phyloP scores from a whole-genome alignment of 768 basidiomycete genomes.

The Auricularia sp. region DNA sequence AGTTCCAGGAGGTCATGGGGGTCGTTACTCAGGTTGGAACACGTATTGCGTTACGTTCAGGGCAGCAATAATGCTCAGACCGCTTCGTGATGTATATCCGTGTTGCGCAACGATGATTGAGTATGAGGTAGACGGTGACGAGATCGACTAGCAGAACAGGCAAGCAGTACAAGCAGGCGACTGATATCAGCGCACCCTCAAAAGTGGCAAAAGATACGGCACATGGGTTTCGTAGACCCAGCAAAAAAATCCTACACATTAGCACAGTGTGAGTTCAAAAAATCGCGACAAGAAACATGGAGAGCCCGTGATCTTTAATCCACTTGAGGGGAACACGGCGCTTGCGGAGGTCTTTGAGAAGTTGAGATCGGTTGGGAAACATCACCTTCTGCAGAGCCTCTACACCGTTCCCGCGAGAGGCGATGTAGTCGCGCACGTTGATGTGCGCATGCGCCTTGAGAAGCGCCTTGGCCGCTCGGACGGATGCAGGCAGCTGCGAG shows the following conservation, averaged over 20 bases:
- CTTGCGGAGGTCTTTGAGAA: conserved; percentile 50
- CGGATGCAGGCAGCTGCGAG: conserved; percentile 41
- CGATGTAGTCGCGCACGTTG: conserved; percentile 66
- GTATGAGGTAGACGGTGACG: background rate
- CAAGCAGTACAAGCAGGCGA: background rate
- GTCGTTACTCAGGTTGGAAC: conserved; percentile 51
- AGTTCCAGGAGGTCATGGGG: conserved; percentile 46
- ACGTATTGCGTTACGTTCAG: conserved; percentile 30
- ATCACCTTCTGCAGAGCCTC: conserved; percentile 50
- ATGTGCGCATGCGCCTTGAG: conserved; percentile 59
- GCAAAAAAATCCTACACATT: background rate
- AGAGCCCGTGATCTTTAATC: background rate
- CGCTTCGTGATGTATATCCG: background rate
- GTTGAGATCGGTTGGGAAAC: conserved; percentile 49
- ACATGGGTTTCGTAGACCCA: background rate
- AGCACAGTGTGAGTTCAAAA: background rate
- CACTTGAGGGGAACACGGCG: background rate
- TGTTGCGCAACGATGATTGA: background rate
- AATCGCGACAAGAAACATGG: background rate
- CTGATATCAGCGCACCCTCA: background rate
- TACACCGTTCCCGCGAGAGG: conserved; percentile 52
- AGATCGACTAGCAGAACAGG: background rate
- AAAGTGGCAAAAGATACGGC: no score
- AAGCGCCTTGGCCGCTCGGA: conserved; percentile 58
- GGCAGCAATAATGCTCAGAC: background rate